Percentiles rank a stretch among this genome's conserved stretches.
Evolutionary conservation across 1,284 basidiomycete genomes (phyloP).

Genomic region (Papiliotrema flavescens): DNA sequence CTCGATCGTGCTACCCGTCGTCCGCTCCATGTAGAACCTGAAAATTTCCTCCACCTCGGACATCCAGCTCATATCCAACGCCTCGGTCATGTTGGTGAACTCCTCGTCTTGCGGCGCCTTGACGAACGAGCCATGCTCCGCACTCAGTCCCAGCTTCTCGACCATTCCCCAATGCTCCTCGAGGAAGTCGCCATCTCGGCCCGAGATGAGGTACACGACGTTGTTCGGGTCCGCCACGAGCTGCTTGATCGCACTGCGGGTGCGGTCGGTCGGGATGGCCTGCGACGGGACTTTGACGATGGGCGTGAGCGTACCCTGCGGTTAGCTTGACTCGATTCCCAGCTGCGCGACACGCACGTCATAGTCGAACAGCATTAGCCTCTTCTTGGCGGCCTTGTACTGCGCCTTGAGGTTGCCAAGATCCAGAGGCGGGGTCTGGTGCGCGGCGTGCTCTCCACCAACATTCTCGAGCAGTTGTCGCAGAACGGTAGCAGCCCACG

Average conservation of each 20-base stretch:
- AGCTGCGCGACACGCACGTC: conserved; percentile 59
- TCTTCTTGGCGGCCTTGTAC: conserved; percentile 72
- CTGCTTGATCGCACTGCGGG: conserved; percentile 69
- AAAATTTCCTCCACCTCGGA: conserved; percentile 91
- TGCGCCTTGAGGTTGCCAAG: conserved; percentile 59
- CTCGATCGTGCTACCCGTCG: conserved; percentile 93
- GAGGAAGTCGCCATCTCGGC: conserved; percentile 89
- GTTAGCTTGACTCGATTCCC: conserved; percentile 6
- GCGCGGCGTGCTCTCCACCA: conserved; percentile 73
- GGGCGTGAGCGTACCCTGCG: conserved; percentile 86
- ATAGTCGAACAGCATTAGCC: conserved; percentile 93
- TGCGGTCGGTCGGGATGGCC: conserved; percentile 74
- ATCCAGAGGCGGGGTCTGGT: conserved; percentile 82
- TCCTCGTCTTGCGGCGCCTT: conserved; percentile 62
- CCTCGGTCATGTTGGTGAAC: conserved; percentile 87
- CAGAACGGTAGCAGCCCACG: conserved; percentile 89
- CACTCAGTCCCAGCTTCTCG: conserved; percentile 78
- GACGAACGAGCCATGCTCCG: conserved; percentile 95
- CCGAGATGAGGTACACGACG: conserved; percentile 94
- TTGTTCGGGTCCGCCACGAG: conserved; percentile 79
- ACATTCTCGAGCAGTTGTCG: conserved; percentile 84
- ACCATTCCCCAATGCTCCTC: conserved; percentile 88
- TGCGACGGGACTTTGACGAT: conserved; percentile 92
- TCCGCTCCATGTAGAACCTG: conserved; percentile 92
- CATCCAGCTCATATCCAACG: conserved; percentile 98